A percentile compares a stretch with the other conserved stretches of the same genome.
phyloP scores from a whole-genome alignment of 345 rosid species.

The Citrus mangshanensis region DNA sequence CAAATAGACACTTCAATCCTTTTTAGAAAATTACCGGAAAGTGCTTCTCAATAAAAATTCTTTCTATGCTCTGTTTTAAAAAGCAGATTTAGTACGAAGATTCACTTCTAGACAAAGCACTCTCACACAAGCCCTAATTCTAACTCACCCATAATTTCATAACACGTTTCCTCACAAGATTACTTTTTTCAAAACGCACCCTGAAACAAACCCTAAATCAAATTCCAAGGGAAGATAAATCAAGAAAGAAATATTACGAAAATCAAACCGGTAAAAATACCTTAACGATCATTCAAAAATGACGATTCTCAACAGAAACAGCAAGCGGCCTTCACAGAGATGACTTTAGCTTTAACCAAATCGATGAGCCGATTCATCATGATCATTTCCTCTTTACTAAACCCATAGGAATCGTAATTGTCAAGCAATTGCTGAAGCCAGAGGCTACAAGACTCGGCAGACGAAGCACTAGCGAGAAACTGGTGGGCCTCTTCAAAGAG shows the following conservation, averaged over 20 bases:
- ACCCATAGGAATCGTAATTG: not conserved
- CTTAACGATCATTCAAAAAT: not conserved
- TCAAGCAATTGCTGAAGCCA: slow-evolving; percentile 1
- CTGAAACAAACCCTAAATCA: not conserved
- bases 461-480: not conserved
- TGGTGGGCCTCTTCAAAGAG: not conserved
- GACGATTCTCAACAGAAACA: not conserved
- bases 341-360: not conserved
- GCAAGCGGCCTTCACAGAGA: not conserved
- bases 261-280: not conserved
- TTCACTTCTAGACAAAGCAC: not conserved
- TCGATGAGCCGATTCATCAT: not conserved
- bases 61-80: not conserved
- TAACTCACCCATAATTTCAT: not conserved
- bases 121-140: not conserved
- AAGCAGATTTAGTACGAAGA: not conserved
- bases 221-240: not conserved
- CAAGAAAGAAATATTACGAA: not conserved
- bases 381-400: slow-evolving; percentile 1
- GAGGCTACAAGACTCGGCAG: not conserved
- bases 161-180: not conserved
- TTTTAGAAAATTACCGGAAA: not conserved
- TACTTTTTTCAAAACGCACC: too few relatives aligned
- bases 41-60: not conserved
- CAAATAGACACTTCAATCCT: not conserved